Evolutionary conservation across 148 eudicot genomes (phyloP).

Genomic region (Rhododendron ferrugineum): DNA sequence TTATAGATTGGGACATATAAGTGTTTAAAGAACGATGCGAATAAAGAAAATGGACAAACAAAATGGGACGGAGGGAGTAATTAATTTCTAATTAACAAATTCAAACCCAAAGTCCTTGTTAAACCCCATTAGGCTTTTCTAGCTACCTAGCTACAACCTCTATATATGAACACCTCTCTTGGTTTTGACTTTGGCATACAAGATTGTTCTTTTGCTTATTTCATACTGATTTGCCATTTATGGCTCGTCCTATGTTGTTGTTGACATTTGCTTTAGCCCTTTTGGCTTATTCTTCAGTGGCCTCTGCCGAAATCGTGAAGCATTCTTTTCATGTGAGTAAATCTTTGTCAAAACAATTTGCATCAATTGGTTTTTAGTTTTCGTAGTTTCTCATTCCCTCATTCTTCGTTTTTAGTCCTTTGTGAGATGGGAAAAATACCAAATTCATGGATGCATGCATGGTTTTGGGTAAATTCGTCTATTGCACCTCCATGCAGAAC

Average conservation of each 20-base stretch:
- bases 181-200: too few species aligned
- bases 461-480: not conserved
- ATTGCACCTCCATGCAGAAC: not conserved
- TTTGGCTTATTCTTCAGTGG: constrained; percentile 14
- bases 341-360: too few species aligned
- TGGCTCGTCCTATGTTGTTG: constrained; percentile 16
- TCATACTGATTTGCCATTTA: not conserved
- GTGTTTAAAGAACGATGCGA: too few species aligned
- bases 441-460: not conserved
- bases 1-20: too few species aligned
- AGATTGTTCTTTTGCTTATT: not conserved
- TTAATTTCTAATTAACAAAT: not conserved
- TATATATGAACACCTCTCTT: not conserved
- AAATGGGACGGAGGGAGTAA: too few species aligned
- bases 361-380: not conserved
- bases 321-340: too few species aligned
- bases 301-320: not conserved
- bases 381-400: not conserved
- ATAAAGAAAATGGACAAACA: too few species aligned
- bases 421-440: not conserved
- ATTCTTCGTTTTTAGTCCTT: too few species aligned
- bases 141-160: not conserved
- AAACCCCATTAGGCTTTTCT: not conserved
- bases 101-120: not conserved
- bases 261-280: constrained; percentile 13